phyloP scores from a whole-genome alignment of 202 grass and related monocot species.

The Schoenoplectus triqueter region DNA sequence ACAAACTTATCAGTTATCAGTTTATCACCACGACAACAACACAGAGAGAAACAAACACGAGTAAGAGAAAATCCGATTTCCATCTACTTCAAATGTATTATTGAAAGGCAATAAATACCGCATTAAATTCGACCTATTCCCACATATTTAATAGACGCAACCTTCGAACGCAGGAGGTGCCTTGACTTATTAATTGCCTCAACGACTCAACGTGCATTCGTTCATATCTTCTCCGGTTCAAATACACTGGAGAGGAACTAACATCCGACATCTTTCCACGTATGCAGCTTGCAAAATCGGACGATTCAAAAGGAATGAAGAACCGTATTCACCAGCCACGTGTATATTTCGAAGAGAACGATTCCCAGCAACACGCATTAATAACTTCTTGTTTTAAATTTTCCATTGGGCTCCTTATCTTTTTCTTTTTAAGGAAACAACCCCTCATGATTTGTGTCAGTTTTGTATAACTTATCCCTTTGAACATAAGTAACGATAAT shows the following conservation, averaged over 20 bases:
- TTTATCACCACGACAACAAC: background rate
- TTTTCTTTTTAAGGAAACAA: background rate
- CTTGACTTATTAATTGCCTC: constrained; percentile 18
- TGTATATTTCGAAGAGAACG: constrained; percentile 23
- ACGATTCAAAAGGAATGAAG: background rate
- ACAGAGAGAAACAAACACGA: background rate
- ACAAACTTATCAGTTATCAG: no score
- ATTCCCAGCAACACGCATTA: constrained; percentile 11
- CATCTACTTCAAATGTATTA: background rate
- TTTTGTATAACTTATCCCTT: background rate
- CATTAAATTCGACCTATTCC: constrained; percentile 34
- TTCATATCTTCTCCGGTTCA: background rate
- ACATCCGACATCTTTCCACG: constrained; percentile 11
- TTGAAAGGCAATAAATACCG: constrained; percentile 27
- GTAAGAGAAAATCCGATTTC: background rate
- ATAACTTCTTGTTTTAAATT: background rate
- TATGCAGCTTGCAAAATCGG: background rate
- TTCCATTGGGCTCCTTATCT: background rate
- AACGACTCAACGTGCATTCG: constrained; percentile 20
- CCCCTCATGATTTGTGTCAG: background rate
- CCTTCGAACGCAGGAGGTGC: constrained; percentile 29
- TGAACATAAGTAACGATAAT: background rate
- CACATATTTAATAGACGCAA: constrained; percentile 33
- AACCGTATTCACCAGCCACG: constrained; percentile 23
- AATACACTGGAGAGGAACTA: background rate